phyloP scores from a whole-genome alignment of 257 asterid species.

The Solanum pennellii region DNA sequence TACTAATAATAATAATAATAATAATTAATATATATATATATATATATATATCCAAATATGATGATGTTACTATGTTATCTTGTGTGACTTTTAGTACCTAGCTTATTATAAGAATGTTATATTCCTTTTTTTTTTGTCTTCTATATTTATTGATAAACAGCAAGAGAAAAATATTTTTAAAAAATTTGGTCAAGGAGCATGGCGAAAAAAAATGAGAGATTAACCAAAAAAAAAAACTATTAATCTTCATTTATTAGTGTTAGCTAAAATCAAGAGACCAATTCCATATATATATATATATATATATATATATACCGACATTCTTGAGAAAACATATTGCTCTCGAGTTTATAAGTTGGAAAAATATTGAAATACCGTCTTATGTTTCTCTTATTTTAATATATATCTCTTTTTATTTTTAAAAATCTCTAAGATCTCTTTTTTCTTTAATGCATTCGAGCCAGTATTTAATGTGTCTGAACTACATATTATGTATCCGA shows the following conservation, averaged over 20 bases:
- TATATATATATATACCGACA: background rate
- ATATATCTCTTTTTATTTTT: too few relatives aligned
- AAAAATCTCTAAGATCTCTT: rapidly evolving
- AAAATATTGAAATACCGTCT: too few relatives aligned
- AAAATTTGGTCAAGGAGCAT: background rate
- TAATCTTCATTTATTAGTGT: background rate
- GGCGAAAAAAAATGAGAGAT: background rate
- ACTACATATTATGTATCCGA: too few relatives aligned
- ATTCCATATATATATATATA: too few relatives aligned
- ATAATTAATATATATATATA: too few relatives aligned
- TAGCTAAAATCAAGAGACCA: background rate
- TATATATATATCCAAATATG: too few relatives aligned
- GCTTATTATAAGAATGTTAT: background rate
- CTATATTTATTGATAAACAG: background rate
- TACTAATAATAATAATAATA: too few relatives aligned
- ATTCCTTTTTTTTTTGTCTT: background rate
- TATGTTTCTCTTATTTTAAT: too few relatives aligned
- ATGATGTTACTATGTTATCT: background rate
- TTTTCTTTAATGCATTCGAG: too few relatives aligned
- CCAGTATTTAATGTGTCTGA: too few relatives aligned
- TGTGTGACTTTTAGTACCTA: background rate
- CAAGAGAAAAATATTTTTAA: background rate
- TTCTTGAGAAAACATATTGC: background rate
- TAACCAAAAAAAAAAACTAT: background rate
- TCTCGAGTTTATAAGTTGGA: background rate